Conservation (phyloP, 2,329 filamentous ascomycete species). For the Alternaria atra region DNA sequence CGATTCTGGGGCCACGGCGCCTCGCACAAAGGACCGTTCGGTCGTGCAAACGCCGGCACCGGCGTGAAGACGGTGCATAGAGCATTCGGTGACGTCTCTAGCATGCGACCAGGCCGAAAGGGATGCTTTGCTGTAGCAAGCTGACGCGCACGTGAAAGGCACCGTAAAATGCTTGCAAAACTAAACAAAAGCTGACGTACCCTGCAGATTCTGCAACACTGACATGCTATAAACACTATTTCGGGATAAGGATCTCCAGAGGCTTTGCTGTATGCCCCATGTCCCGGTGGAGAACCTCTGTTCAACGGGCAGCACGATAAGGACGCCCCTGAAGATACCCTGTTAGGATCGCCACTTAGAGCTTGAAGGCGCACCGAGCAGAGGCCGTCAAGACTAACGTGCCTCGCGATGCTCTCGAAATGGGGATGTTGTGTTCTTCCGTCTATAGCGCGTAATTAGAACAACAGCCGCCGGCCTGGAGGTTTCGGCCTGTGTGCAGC, state of each 20-base stretch:
- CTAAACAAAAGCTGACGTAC: slow-evolving; percentile 21
- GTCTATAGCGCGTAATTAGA: slow-evolving; percentile 22
- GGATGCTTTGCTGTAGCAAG: slow-evolving; percentile 11
- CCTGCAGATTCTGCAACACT: slow-evolving; percentile 32
- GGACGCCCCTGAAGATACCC: slow-evolving; percentile 26
- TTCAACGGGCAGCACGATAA: slow-evolving; percentile 27
- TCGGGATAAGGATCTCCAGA: slow-evolving; percentile 26
- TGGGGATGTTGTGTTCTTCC: slow-evolving; percentile 16
- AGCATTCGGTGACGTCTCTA: slow-evolving; percentile 2
- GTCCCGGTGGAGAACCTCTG: slow-evolving; percentile 13
- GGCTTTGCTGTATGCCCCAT: slow-evolving; percentile 15
- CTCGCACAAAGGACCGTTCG: slow-evolving; percentile 13
- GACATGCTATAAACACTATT: slow-evolving; percentile 21
- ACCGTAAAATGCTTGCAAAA: slow-evolving; percentile 20
- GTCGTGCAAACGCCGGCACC: slow-evolving; percentile 16
- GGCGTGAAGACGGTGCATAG: slow-evolving; percentile 3
- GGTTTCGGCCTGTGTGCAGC: slow-evolving; percentile 19
- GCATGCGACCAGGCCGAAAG: slow-evolving; percentile 4
- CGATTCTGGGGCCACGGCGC: slow-evolving; percentile 22
- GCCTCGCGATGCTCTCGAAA: slow-evolving; percentile 11
- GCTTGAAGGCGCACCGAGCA: slow-evolving; percentile 14
- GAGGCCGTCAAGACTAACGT: slow-evolving; percentile 7
- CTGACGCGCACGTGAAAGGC: slow-evolving; percentile 10
- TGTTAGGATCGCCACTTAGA: slow-evolving; percentile 13
- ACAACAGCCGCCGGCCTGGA: slow-evolving; percentile 37